phyloP scores from a whole-genome alignment of 2,329 filamentous ascomycete species.

The Calonectria pteridis region DNA sequence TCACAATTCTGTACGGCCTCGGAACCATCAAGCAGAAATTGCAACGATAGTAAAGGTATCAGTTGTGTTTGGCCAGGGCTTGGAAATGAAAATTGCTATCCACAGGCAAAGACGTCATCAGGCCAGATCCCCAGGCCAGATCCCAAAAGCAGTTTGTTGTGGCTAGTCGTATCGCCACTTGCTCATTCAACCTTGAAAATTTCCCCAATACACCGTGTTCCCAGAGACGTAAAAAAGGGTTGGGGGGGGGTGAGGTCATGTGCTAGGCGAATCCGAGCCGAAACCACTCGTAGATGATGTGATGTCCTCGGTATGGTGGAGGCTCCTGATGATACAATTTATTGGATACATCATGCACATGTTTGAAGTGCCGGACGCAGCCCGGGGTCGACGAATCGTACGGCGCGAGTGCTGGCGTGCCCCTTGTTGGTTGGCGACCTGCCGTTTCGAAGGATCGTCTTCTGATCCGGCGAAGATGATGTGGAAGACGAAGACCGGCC shows the following conservation, averaged over 20 bases:
- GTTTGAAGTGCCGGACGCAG: conserved; percentile 52
- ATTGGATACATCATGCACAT: conserved; percentile 51
- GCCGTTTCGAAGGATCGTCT: conserved; percentile 60
- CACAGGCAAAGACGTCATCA: conserved; percentile 46
- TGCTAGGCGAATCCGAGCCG: conserved; percentile 43
- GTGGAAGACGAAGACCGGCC: conserved; percentile 69
- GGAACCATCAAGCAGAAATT: conserved; percentile 40
- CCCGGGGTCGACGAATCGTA: conserved; percentile 56
- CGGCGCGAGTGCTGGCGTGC: conserved; percentile 54
- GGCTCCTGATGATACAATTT: conserved; percentile 39
- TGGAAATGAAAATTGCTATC: conserved; percentile 44
- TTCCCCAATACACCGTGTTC: conserved; percentile 45
- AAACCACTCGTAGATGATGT: conserved; percentile 40
- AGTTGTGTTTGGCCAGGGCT: conserved; percentile 42
- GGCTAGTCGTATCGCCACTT: conserved; percentile 50
- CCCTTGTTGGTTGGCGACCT: conserved; percentile 52
- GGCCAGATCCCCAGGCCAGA: conserved; percentile 40
- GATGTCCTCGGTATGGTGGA: conserved; percentile 27
- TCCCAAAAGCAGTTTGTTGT: conserved; percentile 45
- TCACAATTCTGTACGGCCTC: conserved; percentile 42
- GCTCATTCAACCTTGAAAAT: conserved; percentile 46
- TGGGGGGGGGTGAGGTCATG: conserved; percentile 36
- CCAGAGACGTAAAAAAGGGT: conserved; percentile 37
- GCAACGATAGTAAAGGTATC: conserved; percentile 33
- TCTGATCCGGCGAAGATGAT: conserved; percentile 55